phyloP scores from a whole-genome alignment of 2,329 filamentous ascomycete genomes.

The Claviceps lovelessii region DNA sequence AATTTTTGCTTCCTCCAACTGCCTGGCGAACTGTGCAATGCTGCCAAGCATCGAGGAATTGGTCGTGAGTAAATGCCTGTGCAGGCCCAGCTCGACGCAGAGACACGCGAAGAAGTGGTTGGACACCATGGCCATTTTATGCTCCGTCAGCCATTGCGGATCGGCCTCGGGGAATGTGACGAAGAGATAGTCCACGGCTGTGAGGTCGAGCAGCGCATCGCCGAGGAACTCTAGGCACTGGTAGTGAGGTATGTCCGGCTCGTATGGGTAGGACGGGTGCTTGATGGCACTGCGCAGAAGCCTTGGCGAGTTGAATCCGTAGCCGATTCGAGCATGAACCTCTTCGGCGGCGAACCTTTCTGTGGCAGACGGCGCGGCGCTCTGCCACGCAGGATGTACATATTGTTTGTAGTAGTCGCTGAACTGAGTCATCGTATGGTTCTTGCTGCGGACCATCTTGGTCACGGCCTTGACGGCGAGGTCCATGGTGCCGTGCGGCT shows the following conservation, averaged over 20 bases:
- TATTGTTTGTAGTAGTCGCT: conserved; percentile 61
- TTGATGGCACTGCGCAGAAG: conserved; percentile 74
- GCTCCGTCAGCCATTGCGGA: conserved; percentile 93
- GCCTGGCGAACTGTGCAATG: conserved; percentile 40
- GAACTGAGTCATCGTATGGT: conserved; percentile 57
- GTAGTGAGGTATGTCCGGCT: conserved; percentile 62
- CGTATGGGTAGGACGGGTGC: conserved; percentile 74
- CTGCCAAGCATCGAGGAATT: conserved; percentile 25
- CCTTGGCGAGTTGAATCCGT: conserved; percentile 58
- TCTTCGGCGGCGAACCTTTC: conserved; percentile 55
- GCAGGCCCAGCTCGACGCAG: conserved; percentile 62
- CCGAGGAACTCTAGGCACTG: conserved; percentile 87
- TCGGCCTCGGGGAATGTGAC: conserved; percentile 62
- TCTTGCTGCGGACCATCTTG: conserved; percentile 51
- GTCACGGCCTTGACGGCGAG: conserved; percentile 50
- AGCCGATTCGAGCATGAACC: conserved; percentile 43
- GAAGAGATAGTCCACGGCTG: conserved; percentile 70
- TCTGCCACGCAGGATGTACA: conserved; percentile 56
- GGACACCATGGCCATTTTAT: conserved; percentile 98
- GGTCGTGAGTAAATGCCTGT: conserved; percentile 54
- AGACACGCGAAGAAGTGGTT: conserved; percentile 86
- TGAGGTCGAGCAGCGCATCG: conserved; percentile 78
- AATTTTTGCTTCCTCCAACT: conserved; percentile 37
- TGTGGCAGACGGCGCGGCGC: conserved; percentile 42
- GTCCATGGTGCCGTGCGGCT: conserved; percentile 31